Base-by-base conservation (phyloP, 768 basidiomycete genomes). In the Fomitopsis pulvina region DNA sequence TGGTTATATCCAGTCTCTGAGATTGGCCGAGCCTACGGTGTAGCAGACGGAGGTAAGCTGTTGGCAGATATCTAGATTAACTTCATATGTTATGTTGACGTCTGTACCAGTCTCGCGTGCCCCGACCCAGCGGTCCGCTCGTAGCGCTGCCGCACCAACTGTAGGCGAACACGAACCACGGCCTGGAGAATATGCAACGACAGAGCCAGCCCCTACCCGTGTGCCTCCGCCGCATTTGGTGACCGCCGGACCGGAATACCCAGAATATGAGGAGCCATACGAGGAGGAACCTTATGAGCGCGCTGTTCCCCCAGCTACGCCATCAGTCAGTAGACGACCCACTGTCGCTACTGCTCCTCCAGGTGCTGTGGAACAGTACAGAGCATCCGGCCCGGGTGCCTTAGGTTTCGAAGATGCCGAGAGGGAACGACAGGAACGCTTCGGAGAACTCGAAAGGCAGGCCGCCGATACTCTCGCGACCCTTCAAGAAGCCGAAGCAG, bases 401-500 rank as follows among this genome's bases (percentile, higher is more conserved):
- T 18, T 65, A 7, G 62, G 45, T 2, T 63, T 66, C 22, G 77
- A 78, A 46, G 73, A 80, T 28, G 75, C 76, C 41, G 59, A 76
- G 44, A 65, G 65, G 12, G 68, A 59, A 27, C 76, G 76, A 9
- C 65, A 78, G 0, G 74, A 80, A 48, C 78, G 78, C 18, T 70
- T 89, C 22, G 73, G 74, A 9, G 81, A 79, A 0, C 71, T 78
- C 18, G 78, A 81, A 45, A 64, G 68, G 18, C 72, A 73, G 20
- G 60, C 88, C 11, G 68, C 71, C 3, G 68, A 76, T 26, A 68
- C 77, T 4, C 69, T 72, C 8, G 68, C 71, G 7, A 71, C 72
- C 2, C 76, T 80, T 0, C 73, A 76, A 29, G 77, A 79, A 45
- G 78, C 77, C 0, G 88, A 91, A 58, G 74, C 78, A 22, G 70